Evolutionary conservation across 305 asterid species (phyloP).

Genomic region (Plantago lanceolata): DNA sequence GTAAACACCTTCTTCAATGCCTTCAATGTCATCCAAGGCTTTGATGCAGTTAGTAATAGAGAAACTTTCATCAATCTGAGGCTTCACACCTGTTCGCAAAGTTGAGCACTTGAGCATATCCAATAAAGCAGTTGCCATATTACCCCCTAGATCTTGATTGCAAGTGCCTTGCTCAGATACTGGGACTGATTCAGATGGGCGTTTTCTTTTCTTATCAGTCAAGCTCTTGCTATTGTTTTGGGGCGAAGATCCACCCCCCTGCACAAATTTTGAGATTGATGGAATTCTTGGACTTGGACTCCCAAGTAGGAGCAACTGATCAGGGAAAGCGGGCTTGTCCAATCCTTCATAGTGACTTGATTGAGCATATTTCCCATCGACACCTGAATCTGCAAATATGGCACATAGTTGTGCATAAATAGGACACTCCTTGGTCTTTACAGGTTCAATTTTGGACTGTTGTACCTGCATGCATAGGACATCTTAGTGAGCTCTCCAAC

Average conservation of each 20-base stretch:
- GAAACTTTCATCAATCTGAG: slow-evolving; percentile 42
- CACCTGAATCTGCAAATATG: slow-evolving; percentile 78
- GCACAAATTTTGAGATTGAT: slow-evolving; percentile 33
- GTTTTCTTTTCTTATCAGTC: slow-evolving; percentile 70
- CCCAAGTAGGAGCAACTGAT: slow-evolving; percentile 35
- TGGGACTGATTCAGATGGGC: slow-evolving; percentile 39
- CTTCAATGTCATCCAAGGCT: slow-evolving; percentile 73
- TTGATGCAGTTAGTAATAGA: slow-evolving; percentile 63
- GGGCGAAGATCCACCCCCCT: slow-evolving; percentile 38
- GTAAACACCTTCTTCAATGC: slow-evolving; percentile 55
- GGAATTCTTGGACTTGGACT: slow-evolving; percentile 41
- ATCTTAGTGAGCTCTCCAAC: too few species aligned
- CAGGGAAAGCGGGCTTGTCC: slow-evolving; percentile 36
- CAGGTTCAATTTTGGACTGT: slow-evolving; percentile 57
- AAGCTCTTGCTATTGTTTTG: slow-evolving; percentile 32
- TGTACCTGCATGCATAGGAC: slow-evolving; percentile 23
- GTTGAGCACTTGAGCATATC: slow-evolving; percentile 67
- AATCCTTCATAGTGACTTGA: slow-evolving; percentile 82
- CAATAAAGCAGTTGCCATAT: slow-evolving; percentile 51
- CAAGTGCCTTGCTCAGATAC: slow-evolving; percentile 38
- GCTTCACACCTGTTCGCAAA: slow-evolving; percentile 29
- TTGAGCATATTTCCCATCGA: slow-evolving; percentile 85
- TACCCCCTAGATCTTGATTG: slow-evolving; percentile 43
- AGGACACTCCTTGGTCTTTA: slow-evolving; percentile 74
- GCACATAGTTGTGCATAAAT: slow-evolving; percentile 67